Base-by-base conservation (phyloP, 129 eudicot genomes). In the Flaveria linearis region DNA sequence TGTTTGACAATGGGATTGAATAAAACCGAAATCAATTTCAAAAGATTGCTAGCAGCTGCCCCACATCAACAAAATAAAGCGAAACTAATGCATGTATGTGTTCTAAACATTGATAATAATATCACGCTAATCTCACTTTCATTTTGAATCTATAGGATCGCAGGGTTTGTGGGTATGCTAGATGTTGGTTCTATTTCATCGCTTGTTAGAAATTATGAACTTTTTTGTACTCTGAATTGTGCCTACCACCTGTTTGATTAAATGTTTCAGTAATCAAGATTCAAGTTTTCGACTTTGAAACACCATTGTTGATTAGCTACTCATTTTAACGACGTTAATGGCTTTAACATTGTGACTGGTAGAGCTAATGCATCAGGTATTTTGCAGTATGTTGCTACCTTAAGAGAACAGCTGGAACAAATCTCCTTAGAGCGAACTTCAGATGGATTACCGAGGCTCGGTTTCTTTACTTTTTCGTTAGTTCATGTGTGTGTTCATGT, bases 321-420 rank as follows among this genome's bases (percentile, higher is more conserved):
- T 63, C 5, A 1, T 75, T 47, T 75, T 64, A 11, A 10, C 61
- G 55, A 12, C 22, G 5, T 78, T 12, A 50, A 25, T 30, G 36
- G 36, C 36, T 2, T 30, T 4, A 30, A 64, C 16, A 62, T 72
- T 57, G 4, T 33, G 46, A 47, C 7, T 15, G 36, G 49, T 57
- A 45, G 39, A 11, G 26, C 25, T 68, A n/a, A 73, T 28, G 15
- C 14, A 15, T 13, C 28, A 18, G 77, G 60, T 26, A 16, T 53
- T 26, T 57, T 83, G 75, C 81, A 93, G 98, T 93, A 93, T 88
- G 93, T 93, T 68, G 88, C 91, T 45, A 91, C 97, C 22, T 82
- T 91, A 53, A 79, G 98, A 65, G 98, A 93, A 84, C 92, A 80
- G 41, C 60, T 93, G 93, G 98, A 93, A 80, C 87, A 93, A 64